Evolutionary conservation across 1,284 basidiomycete genomes (phyloP), one percentile per base, ranked within the genome.

Genomic region (Cutaneotrichosporon sp.): DNA sequence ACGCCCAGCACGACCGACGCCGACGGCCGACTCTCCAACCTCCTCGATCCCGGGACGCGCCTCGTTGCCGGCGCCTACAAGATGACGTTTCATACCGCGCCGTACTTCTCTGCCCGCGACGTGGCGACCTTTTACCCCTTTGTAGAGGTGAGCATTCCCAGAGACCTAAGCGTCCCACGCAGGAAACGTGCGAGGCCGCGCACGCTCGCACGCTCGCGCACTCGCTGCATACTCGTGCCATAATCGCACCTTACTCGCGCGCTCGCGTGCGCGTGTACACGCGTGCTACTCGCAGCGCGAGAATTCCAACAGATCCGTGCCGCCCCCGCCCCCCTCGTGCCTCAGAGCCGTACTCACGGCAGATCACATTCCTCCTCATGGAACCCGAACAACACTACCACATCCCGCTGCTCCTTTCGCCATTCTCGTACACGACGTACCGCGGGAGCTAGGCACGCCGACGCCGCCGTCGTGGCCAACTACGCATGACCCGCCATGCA

Each of bases 351-450:
- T 23, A 46, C 47, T 51, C 8, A 47, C 45, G 13, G 4, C 60
- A 92, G 88, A 86, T 92, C 59, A 80, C 81, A 0, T 92, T 92
- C 71, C 77, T 80, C 40, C 80, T 90, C 49, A 76, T 79, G 49
- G 80, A 84, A 58, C 82, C 86, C 5, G 70, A 79, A 38, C 85
- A 90, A 64, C 90, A 94, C 66, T 87, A 92, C 68, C 91, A 96
- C 65, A 87, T 97, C 57, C 92, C 92, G 0, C 79, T 97, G 14
- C 76, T 97, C 23, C 84, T 97, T 65, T 92, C 88, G 69, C 91
- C 91, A 7, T 92, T 86, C 76, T 88, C 87, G 1, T 97, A 86
- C 73, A 92, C 91, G 15, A 94, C 92, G 7, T 94, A 94, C 71
- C 80, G 90, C 58, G 91, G 91, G 17, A 90, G 87, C 72, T 90